These are phyloP conservation scores for Trametes cubensis DNA, from an alignment of 768 basidiomycete species.

Conservation along the genomic window DNA sequence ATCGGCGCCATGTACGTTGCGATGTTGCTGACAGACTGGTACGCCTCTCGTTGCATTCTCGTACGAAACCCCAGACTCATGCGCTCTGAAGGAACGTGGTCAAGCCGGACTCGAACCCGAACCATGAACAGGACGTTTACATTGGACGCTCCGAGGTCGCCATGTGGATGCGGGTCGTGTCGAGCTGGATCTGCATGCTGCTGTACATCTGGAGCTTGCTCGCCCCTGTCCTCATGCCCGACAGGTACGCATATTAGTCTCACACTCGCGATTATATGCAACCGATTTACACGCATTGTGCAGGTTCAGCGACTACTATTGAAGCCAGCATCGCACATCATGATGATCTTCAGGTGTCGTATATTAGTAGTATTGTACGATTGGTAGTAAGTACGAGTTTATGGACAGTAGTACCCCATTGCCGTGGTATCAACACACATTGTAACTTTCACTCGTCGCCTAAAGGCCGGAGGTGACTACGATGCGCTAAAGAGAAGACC, in stretches of 20 bases:
- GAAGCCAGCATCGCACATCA: neutral
- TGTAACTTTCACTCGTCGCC: too few relatives aligned
- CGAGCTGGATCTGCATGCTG: slow-evolving; percentile 90
- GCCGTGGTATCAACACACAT: too few relatives aligned
- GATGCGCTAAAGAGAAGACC: slow-evolving; percentile 19
- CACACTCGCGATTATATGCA: neutral
- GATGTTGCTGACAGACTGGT: slow-evolving; percentile 97
- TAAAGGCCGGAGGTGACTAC: neutral
- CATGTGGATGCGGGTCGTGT: slow-evolving; percentile 99
- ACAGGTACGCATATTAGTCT: slow-evolving; percentile 60
- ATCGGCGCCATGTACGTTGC: slow-evolving; percentile 98
- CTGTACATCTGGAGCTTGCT: slow-evolving; percentile 87
- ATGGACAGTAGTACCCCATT: neutral
- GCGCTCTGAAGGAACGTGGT: slow-evolving; percentile 67
- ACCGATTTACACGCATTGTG: neutral
- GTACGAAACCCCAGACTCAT: neutral
- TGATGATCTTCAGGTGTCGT: neutral
- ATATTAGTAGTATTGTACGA: slow-evolving; percentile 12
- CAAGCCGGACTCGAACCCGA: slow-evolving; percentile 47
- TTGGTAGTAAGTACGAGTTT: neutral
- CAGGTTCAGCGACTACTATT: slow-evolving; percentile 33
- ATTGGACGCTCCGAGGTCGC: slow-evolving; percentile 95
- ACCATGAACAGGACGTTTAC: slow-evolving; percentile 75
- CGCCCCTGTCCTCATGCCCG: slow-evolving; percentile 89
- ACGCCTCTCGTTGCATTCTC: slow-evolving; percentile 37